Evolutionary conservation across 768 basidiomycete genomes (phyloP).

Genomic region (Crassisporium funariophilum): DNA sequence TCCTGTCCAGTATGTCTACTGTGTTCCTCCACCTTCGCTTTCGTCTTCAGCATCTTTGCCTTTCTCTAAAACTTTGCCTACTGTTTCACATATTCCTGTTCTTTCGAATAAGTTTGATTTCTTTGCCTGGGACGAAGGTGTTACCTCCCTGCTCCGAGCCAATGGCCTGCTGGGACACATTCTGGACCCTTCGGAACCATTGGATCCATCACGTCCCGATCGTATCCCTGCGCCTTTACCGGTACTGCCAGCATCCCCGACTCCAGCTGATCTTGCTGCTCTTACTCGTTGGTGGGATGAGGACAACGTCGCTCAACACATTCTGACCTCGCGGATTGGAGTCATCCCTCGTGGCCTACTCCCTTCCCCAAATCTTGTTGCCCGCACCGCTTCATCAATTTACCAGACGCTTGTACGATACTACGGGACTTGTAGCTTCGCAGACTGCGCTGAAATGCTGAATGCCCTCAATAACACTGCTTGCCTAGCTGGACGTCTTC

Average conservation of each 20-base stretch:
- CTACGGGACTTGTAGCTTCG: neutral
- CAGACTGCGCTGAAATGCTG: neutral
- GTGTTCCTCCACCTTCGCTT: neutral
- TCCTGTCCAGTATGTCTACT: conserved; percentile 5
- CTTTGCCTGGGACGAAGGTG: conserved; percentile 2
- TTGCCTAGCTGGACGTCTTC: neutral
- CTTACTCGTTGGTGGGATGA: conserved; percentile 6
- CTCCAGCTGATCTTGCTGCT: neutral
- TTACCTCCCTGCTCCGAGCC: neutral
- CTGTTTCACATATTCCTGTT: conserved; percentile 1
- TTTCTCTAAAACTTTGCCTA: conserved; percentile 4
- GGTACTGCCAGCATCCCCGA: neutral
- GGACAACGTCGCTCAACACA: conserved; percentile 3
- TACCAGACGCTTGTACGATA: neutral
- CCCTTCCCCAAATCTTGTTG: neutral
- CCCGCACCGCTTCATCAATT: neutral
- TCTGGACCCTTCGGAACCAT: conserved; percentile 1
- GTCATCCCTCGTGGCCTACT: neutral
- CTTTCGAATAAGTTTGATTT: conserved; percentile 2
- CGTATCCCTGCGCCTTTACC: neutral
- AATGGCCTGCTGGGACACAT: neutral
- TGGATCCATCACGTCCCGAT: conserved; percentile 1
- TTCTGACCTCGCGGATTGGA: neutral
- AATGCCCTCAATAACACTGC: neutral
- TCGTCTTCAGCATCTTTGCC: neutral